Conservation (phyloP, 257 asterid species). For the Orobanche coerulescens region DNA sequence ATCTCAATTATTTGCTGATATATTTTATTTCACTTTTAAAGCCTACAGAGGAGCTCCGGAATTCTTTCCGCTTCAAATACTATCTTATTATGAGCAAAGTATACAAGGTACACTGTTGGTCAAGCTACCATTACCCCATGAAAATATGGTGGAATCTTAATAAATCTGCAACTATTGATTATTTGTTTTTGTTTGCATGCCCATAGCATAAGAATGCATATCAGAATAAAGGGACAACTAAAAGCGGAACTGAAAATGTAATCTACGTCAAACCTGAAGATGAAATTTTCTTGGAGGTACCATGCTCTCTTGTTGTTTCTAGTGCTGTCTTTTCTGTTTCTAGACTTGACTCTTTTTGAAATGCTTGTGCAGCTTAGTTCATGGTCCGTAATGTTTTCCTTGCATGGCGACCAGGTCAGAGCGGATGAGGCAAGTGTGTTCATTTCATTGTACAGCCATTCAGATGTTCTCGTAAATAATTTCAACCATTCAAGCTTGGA, state of each 20-base stretch:
- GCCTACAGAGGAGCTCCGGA: constrained; percentile 75
- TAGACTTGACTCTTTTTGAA: constrained; percentile 12
- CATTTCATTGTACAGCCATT: neutral
- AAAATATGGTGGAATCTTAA: neutral
- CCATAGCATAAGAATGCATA: constrained; percentile 58
- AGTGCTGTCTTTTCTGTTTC: constrained; percentile 4
- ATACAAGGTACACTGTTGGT: constrained; percentile 48
- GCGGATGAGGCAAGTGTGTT: constrained; percentile 52
- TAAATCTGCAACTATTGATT: neutral
- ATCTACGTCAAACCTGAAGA: constrained; percentile 72
- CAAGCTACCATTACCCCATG: neutral
- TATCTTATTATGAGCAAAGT: constrained; percentile 73
- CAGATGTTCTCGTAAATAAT: neutral
- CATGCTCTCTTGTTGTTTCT: neutral
- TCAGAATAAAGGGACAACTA: constrained; percentile 25
- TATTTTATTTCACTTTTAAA: constrained; percentile 26
- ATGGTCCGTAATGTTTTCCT: constrained; percentile 79
- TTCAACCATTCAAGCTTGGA: neutral
- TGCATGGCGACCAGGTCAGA: constrained; percentile 49
- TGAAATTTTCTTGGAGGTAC: constrained; percentile 63
- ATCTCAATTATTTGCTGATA: constrained; percentile 7
- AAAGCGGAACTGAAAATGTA: constrained; percentile 42
- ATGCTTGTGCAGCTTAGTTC: constrained; percentile 68
- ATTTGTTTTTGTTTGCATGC: constrained; percentile 13
- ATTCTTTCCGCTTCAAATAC: constrained; percentile 58